Evolutionary conservation across 73 alveolate genomes (phyloP).

Genomic region (Paramecium sonneborni): DNA sequence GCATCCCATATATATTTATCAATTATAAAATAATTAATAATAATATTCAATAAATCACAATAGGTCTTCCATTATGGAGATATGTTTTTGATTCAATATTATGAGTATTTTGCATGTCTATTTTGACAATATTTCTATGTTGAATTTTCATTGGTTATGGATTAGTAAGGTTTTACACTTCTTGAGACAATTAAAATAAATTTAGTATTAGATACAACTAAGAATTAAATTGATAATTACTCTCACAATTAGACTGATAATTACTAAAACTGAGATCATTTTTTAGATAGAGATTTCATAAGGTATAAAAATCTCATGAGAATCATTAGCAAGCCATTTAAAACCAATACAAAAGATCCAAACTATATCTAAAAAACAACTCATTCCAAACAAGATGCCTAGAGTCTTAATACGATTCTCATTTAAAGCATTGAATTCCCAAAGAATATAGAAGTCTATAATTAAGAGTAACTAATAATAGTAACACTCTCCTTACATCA

Average conservation of each 20-base stretch:
- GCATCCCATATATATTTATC: background rate
- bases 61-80: conserved; percentile 27
- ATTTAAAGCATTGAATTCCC: background rate
- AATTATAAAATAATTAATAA: background rate
- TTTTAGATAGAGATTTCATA: background rate
- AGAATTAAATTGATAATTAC: background rate
- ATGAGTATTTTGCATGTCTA: conserved; percentile 3
- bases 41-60: conserved; percentile 14
- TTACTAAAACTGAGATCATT: background rate
- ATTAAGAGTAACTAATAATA: background rate
- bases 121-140: background rate
- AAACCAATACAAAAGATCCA: conserved; percentile 2
- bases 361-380: background rate
- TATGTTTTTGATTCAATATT: conserved; percentile 5
- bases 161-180: background rate
- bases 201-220: conserved; percentile 1
- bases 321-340: background rate
- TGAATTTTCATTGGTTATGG: background rate
- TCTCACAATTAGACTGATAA: background rate
- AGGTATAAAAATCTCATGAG: background rate
- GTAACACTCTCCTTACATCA: conserved; percentile 2
- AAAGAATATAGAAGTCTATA: conserved; percentile 1
- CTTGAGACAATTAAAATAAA: conserved; percentile 3
- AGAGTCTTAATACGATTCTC: conserved; percentile 20
- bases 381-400: conserved; percentile 21